These are phyloP conservation scores for Ogataea kodamae DNA, from an alignment of 805 yeast genomes.

Conservation along the genomic window DNA sequence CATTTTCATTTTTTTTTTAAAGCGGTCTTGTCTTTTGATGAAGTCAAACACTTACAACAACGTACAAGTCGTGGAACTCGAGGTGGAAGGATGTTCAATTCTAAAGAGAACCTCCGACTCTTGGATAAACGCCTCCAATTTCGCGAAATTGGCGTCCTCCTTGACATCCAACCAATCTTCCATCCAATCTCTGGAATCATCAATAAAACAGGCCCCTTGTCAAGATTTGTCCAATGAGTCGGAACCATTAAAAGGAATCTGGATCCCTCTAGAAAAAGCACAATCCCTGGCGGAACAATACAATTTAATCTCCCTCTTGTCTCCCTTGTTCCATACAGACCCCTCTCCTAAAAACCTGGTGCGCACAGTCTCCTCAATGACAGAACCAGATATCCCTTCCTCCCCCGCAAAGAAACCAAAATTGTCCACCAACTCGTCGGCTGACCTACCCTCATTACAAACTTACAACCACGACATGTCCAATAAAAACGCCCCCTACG, in stretches of 20 bases:
- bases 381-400: conserved; percentile 21
- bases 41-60: conserved; percentile 1
- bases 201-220: conserved; percentile 58
- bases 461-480: conserved; percentile 38
- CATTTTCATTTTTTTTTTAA: too few relatives aligned
- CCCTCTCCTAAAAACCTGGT: conserved; percentile 46
- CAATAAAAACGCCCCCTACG: conserved; percentile 45
- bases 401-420: conserved; percentile 15
- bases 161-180: conserved; percentile 63
- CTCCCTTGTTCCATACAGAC: conserved; percentile 47
- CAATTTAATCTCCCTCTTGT: conserved; percentile 49
- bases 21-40: too few relatives aligned
- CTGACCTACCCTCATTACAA: conserved; percentile 24
- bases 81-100: conserved; percentile 57
- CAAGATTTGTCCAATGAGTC: conserved; percentile 74
- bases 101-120: conserved; percentile 65
- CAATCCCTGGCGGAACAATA: conserved; percentile 58
- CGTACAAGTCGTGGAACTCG: conserved; percentile 50
- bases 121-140: conserved; percentile 70
- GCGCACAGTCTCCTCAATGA: conserved; percentile 18
- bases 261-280: conserved; percentile 65
- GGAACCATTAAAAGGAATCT: conserved; percentile 74
- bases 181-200: conserved; percentile 60
- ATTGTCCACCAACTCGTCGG: conserved; percentile 9
- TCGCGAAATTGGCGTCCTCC: conserved; percentile 62